These are phyloP conservation scores for Aspergillus egyptiacus DNA, from an alignment of 495 filamentous ascomycete species.

Conservation along the genomic window DNA sequence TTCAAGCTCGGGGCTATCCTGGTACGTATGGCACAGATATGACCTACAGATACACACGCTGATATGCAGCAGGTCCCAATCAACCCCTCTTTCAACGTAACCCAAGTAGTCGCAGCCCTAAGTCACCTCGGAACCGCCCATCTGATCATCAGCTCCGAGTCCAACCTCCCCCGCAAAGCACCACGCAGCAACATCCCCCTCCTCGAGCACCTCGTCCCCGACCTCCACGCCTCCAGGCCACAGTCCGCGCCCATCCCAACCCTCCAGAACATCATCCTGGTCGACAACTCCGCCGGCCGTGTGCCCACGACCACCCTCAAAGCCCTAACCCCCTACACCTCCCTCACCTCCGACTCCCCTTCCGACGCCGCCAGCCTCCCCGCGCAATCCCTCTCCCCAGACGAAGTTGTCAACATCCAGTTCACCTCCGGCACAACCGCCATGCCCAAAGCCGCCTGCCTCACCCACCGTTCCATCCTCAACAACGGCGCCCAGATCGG, in stretches of 20 bases:
- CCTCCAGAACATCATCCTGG: constrained; percentile 62
- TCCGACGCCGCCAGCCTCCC: constrained; percentile 38
- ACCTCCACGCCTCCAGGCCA: constrained; percentile 47
- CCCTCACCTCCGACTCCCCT: constrained; percentile 40
- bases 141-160: constrained; percentile 78
- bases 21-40: constrained; percentile 35
- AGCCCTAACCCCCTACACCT: constrained; percentile 49
- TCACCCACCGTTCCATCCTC: constrained; percentile 76
- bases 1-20: constrained; percentile 91
- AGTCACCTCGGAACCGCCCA: constrained; percentile 68
- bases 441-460: constrained; percentile 84
- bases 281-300: constrained; percentile 72
- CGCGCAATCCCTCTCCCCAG: constrained; percentile 46
- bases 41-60: not conserved
- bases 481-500: constrained; percentile 87
- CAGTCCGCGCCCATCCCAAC: constrained; percentile 62
- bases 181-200: constrained; percentile 72
- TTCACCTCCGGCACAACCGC: constrained; percentile 94
- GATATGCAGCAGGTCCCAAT: constrained; percentile 59
- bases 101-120: constrained; percentile 73
- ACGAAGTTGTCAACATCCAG: constrained; percentile 89
- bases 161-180: constrained; percentile 74
- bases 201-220: constrained; percentile 57
- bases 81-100: constrained; percentile 82
- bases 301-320: constrained; percentile 43